These are phyloP conservation scores for Fusarium abutilonis DNA, from an alignment of 2,329 filamentous ascomycete genomes.

Conservation along the genomic window DNA sequence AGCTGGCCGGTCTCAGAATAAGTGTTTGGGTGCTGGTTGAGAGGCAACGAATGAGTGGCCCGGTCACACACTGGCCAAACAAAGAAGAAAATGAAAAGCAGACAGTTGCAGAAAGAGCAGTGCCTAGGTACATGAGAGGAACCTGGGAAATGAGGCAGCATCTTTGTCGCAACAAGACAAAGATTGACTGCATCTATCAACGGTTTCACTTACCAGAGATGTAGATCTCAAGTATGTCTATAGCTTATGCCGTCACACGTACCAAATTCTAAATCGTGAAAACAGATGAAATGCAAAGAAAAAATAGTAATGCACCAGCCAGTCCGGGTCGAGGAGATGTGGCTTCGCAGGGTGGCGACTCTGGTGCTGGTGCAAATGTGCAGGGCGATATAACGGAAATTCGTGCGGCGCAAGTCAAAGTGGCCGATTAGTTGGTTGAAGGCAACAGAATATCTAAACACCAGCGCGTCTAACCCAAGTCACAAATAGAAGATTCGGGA, in stretches of 20 bases:
- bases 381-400: conserved; percentile 35
- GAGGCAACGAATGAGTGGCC: conserved; percentile 27
- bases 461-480: conserved; percentile 54
- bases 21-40: conserved; percentile 22
- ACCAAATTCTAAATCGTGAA: conserved; percentile 46
- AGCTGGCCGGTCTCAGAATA: conserved; percentile 34
- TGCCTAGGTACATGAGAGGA: conserved; percentile 3
- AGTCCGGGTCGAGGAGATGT: conserved; percentile 20
- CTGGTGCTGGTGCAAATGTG: conserved; percentile 33
- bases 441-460: conserved; percentile 50
- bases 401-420: conserved; percentile 33
- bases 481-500: conserved; percentile 46
- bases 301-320: conserved; percentile 27
- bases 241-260: conserved; percentile 42
- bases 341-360: conserved; percentile 39
- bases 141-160: conserved; percentile 21
- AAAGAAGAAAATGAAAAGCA: conserved; percentile 21
- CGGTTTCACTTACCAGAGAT: conserved; percentile 40
- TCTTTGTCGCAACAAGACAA: conserved; percentile 11
- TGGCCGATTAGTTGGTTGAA: conserved; percentile 42
- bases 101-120: conserved; percentile 12
- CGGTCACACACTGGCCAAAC: conserved; percentile 22
- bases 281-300: conserved; percentile 38
- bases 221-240: conserved; percentile 46
- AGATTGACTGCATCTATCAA: conserved; percentile 5